Conservation (phyloP, 1,284 basidiomycete genomes). For the Wallemia ichthyophaga region DNA sequence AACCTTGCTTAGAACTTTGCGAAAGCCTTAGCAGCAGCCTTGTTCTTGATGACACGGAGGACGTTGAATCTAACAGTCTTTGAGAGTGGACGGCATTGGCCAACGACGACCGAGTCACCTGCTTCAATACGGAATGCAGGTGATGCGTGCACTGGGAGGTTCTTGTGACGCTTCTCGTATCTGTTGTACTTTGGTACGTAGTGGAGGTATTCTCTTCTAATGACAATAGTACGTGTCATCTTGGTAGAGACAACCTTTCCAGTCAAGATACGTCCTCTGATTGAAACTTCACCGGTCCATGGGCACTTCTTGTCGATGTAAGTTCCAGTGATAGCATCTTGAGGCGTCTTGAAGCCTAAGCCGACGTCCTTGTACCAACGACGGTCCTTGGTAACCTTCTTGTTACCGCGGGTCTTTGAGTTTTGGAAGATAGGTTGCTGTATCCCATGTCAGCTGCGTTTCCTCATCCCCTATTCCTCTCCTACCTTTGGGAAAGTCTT, state of each 20-base stretch:
- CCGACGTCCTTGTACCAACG: constrained; percentile 99
- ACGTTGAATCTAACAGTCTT: constrained; percentile 99
- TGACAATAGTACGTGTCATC: constrained; percentile 96
- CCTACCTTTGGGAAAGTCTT: background rate
- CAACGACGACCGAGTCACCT: constrained; percentile 84
- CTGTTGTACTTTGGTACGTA: constrained; percentile 98
- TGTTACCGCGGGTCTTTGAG: constrained; percentile 72
- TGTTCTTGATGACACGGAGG: constrained; percentile 36
- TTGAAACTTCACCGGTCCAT: constrained; percentile 81
- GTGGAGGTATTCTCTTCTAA: constrained; percentile 26
- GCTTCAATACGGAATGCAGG: constrained; percentile 90
- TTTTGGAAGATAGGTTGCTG: constrained; percentile 94
- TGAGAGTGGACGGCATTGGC: constrained; percentile 95
- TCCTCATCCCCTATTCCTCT: background rate
- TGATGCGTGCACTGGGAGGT: constrained; percentile 84
- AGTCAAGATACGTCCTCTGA: constrained; percentile 94
- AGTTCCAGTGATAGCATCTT: constrained; percentile 81
- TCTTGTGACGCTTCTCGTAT: constrained; percentile 95
- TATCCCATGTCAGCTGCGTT: background rate
- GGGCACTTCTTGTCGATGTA: constrained; percentile 99
- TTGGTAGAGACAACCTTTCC: constrained; percentile 95
- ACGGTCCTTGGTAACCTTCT: constrained; percentile 83
- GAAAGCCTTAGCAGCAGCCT: constrained; percentile 26
- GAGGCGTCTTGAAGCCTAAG: constrained; percentile 83
- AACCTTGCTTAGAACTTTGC: constrained; percentile 83